Evolutionary conservation across 1,284 basidiomycete species (phyloP), one percentile per base, ranked within the genome.

Genomic region (Ustilago curta): DNA sequence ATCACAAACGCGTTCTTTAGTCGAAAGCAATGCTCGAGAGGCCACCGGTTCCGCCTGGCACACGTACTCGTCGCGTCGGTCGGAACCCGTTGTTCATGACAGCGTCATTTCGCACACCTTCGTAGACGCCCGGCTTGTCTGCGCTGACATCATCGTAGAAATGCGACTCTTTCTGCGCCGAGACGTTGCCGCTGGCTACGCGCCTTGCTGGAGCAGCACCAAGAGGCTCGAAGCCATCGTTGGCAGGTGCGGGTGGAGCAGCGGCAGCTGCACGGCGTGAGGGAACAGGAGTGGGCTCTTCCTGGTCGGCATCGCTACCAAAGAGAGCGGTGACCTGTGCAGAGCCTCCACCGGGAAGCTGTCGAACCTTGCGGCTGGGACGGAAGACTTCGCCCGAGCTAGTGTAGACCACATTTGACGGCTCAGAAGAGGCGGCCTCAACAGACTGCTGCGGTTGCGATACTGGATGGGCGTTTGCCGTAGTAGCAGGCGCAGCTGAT

Each of bases 341-440:
- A 23, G 70, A 76, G 2, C 78, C 71, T 18, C 78, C 72, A 27
- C 78, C 80, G 23, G 77, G 64, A 31, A 76, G 68, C 70, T 82
- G 77, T 45, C 78, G 76, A 16, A 82, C 80, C 39, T 75, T 77
- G 32, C 78, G 74, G 43, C 73, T 82, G 18, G 80, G 78, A 27
- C 77, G 65, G 63, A 79, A 82, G 47, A 67, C 75, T 7, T 80
- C 76, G 19, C 80, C 78, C 4, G 76, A 74, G 55, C 70, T 75
- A 39, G 77, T 78, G 63, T 68, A 70, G 25, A 77, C 74, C 9
- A 69, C 69, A 39, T 77, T 73, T 32, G 52, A 43, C 11, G 48
- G 32, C 35, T 45, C 57, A 14, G 63, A 39, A 14, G 63, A 39
- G 6, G 27, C 37, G 18, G 45, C 19, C 16, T 59, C 69, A 8